Conservation (phyloP, 495 filamentous ascomycete species). For the Talaromyces liani region DNA sequence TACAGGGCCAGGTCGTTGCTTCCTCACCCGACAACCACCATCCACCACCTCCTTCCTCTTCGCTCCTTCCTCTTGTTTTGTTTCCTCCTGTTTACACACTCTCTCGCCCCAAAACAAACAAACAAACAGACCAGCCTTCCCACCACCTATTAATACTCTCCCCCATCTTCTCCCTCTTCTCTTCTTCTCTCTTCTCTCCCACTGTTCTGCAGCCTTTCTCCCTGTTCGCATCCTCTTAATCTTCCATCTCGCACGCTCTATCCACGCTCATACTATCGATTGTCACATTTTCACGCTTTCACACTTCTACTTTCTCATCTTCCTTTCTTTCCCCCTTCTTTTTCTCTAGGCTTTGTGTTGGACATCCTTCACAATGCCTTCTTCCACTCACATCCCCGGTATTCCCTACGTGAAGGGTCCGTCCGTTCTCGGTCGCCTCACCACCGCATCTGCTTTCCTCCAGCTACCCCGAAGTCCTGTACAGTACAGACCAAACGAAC, state of each 20-base stretch:
- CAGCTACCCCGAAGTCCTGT: slow-evolving; percentile 3
- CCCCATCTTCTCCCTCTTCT: neutral
- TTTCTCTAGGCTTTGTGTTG: neutral
- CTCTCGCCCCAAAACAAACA: no score
- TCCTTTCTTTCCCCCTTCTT: neutral
- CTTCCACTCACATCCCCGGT: neutral
- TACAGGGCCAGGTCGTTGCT: neutral
- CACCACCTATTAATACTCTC: no score
- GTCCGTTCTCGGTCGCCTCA: neutral
- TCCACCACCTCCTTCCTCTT: neutral
- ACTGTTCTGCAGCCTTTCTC: neutral
- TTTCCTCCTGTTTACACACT: neutral
- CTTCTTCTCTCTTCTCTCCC: slow-evolving; percentile 1
- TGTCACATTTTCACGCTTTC: neutral
- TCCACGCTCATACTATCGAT: neutral
- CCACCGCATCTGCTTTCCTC: slow-evolving; percentile 3
- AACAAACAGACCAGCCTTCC: no score
- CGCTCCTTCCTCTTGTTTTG: neutral
- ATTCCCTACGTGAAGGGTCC: neutral
- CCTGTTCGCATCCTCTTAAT: neutral
- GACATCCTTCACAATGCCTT: slow-evolving; percentile 5
- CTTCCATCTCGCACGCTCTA: neutral
- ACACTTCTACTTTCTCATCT: neutral
- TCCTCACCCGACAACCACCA: neutral
- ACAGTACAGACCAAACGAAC: neutral